These are phyloP conservation scores for Aciculosporium take DNA, from an alignment of 2,329 filamentous ascomycete species.

Conservation along the genomic window DNA sequence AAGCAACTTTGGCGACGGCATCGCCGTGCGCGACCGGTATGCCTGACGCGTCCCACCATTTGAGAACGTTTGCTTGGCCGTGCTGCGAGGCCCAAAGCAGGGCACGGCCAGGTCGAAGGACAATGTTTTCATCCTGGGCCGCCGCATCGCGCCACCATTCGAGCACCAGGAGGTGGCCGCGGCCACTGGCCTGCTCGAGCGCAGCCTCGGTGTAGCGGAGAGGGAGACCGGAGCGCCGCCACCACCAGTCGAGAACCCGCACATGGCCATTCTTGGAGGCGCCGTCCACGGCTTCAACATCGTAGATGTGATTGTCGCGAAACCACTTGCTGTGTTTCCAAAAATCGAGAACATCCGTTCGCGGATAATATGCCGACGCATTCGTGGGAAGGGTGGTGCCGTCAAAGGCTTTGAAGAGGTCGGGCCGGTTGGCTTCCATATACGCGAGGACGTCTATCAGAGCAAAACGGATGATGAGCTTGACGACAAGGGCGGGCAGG, in stretches of 20 bases:
- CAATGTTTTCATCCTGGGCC: slow-evolving; percentile 40
- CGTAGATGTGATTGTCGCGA: slow-evolving; percentile 67
- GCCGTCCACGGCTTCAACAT: slow-evolving; percentile 69
- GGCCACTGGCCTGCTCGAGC: slow-evolving; percentile 73
- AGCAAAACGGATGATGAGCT: slow-evolving; percentile 83
- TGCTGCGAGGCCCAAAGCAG: slow-evolving; percentile 74
- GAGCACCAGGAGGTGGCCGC: slow-evolving; percentile 72
- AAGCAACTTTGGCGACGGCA: slow-evolving; percentile 69
- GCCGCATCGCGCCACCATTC: slow-evolving; percentile 83
- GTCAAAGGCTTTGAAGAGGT: slow-evolving; percentile 78
- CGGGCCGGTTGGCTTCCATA: slow-evolving; percentile 43
- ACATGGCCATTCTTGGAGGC: slow-evolving; percentile 78
- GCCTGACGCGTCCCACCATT: slow-evolving; percentile 77
- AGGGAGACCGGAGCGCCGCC: slow-evolving; percentile 57
- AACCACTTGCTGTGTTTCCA: slow-evolving; percentile 78
- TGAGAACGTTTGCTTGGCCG: slow-evolving; percentile 60
- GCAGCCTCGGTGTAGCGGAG: slow-evolving; percentile 78
- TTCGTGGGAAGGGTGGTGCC: slow-evolving; percentile 77
- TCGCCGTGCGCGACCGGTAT: slow-evolving; percentile 71
- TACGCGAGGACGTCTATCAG: slow-evolving; percentile 65
- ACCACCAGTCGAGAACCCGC: slow-evolving; percentile 85
- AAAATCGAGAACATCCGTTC: slow-evolving; percentile 75
- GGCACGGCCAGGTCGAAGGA: slow-evolving; percentile 69
- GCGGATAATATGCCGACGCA: slow-evolving; percentile 74
- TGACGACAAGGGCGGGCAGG: slow-evolving; percentile 68